phyloP scores from a whole-genome alignment of 2,329 filamentous ascomycete genomes.

The Aspergillus sp. region DNA sequence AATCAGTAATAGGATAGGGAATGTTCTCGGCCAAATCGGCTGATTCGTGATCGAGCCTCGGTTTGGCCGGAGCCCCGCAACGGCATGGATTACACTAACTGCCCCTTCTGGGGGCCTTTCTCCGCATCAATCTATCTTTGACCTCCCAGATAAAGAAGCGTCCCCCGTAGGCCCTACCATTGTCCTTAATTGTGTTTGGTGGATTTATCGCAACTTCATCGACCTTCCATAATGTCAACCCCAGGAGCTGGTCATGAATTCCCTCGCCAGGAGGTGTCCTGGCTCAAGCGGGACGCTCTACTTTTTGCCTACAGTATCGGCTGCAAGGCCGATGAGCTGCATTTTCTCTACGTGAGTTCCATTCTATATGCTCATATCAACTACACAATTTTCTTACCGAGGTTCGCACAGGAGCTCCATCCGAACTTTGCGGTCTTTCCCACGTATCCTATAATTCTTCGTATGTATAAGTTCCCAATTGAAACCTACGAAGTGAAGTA shows the following conservation, averaged over 20 bases:
- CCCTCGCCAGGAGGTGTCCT: conserved; percentile 72
- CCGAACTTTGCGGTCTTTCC: conserved; percentile 86
- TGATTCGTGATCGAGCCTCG: conserved; percentile 14
- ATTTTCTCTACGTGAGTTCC: conserved; percentile 78
- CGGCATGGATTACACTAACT: not conserved
- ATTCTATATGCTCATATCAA: not conserved
- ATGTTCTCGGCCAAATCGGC: not conserved
- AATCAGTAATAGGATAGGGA: too few relatives aligned
- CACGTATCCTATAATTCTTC: conserved; percentile 80
- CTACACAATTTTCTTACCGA: not conserved
- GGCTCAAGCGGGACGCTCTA: conserved; percentile 84
- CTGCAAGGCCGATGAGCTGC: conserved; percentile 79
- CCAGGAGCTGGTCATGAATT: conserved; percentile 76
- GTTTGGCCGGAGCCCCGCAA: conserved; percentile 19
- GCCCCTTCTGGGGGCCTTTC: not conserved
- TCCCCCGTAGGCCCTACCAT: not conserved
- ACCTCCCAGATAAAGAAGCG: not conserved
- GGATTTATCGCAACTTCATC: not conserved
- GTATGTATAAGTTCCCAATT: conserved; percentile 48
- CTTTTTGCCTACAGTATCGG: conserved; percentile 92
- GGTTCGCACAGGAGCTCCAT: conserved; percentile 69
- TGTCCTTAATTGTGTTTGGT: not conserved
- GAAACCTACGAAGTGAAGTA: too few relatives aligned
- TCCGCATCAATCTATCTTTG: not conserved
- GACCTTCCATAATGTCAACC: conserved; percentile 42